Percentiles rank a stretch among this genome's conserved stretches.
Evolutionary conservation across 306 rosid genomes (phyloP).

Genomic region (Quercus engelmannii): DNA sequence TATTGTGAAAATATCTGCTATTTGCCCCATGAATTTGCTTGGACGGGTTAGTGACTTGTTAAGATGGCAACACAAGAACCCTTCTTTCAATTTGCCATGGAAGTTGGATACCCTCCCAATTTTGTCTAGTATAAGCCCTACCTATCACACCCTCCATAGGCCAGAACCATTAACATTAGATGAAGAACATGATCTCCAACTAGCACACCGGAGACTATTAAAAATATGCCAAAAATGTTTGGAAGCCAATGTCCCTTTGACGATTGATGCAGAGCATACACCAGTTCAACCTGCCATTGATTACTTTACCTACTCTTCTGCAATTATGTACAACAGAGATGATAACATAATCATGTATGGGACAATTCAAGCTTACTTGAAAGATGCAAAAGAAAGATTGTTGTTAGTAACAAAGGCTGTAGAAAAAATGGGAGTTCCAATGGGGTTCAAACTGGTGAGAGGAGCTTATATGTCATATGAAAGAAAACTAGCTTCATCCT

Average conservation of each 20-base stretch:
- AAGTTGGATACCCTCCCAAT: slow-evolving; percentile 65
- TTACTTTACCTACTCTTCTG: slow-evolving; percentile 72
- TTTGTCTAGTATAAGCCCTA: slow-evolving; percentile 58
- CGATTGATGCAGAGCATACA: slow-evolving; percentile 84
- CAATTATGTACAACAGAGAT: slow-evolving; percentile 53
- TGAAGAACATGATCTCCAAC: slow-evolving; percentile 66
- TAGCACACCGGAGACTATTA: slow-evolving; percentile 48
- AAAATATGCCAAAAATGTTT: slow-evolving; percentile 53
- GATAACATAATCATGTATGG: slow-evolving; percentile 54
- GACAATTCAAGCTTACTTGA: slow-evolving; percentile 76
- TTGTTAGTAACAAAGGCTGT: slow-evolving; percentile 40
- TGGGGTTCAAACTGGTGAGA: slow-evolving; percentile 85
- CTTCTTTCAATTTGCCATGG: slow-evolving; percentile 72
- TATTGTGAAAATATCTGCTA: slow-evolving; percentile 73
- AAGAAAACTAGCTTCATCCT: slow-evolving; percentile 45
- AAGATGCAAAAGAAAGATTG: slow-evolving; percentile 78
- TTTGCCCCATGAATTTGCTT: slow-evolving; percentile 69
- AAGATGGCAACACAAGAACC: slow-evolving; percentile 80
- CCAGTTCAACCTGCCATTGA: slow-evolving; percentile 86
- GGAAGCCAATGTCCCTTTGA: slow-evolving; percentile 50
- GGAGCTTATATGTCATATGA: slow-evolving; percentile 96
- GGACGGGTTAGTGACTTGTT: slow-evolving; percentile 70
- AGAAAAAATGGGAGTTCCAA: slow-evolving; percentile 52
- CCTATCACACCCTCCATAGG: slow-evolving; percentile 57
- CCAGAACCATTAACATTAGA: slow-evolving; percentile 56